A percentile compares a stretch with the other conserved stretches of the same genome.
These are phyloP conservation scores for Diaporthe eres DNA, from an alignment of 2,329 filamentous ascomycete species.

Conservation along the genomic window DNA sequence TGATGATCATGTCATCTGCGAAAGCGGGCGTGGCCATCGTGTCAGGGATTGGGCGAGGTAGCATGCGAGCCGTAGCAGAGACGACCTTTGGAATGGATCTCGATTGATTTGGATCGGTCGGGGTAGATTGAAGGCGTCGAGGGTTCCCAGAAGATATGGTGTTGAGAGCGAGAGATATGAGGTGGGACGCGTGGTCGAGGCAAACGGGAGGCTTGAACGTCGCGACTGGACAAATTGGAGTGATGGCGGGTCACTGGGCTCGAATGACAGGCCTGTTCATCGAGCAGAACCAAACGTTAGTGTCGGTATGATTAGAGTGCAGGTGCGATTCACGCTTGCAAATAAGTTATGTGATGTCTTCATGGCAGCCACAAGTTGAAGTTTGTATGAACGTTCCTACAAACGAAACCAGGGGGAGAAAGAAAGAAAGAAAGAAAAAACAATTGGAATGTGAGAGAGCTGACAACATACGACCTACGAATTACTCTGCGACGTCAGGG, in stretches of 20 bases:
- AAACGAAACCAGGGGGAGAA: neutral
- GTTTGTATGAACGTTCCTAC: too few species aligned
- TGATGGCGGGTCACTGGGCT: neutral
- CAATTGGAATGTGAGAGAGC: too few species aligned
- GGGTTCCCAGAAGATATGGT: too few species aligned
- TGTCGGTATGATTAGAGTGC: neutral
- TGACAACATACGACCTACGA: neutral
- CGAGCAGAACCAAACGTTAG: too few species aligned
- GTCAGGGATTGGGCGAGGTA: too few species aligned
- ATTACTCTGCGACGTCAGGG: neutral
- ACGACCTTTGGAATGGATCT: too few species aligned
- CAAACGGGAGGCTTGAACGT: neutral
- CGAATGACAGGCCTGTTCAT: neutral
- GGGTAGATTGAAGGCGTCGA: too few species aligned
- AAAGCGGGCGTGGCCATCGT: neutral
- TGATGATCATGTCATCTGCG: neutral
- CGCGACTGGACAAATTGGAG: too few species aligned
- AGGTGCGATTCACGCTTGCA: neutral
- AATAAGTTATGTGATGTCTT: rapidly evolving
- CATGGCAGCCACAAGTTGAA: neutral
- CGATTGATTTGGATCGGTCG: neutral
- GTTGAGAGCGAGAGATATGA: neutral
- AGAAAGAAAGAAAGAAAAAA: too few species aligned
- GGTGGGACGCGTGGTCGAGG: neutral
- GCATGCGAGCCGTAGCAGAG: neutral